A percentile compares a stretch with the other conserved stretches of the same genome.
phyloP scores from a whole-genome alignment of 2,329 filamentous ascomycete genomes.

The Cytospora chrysosperma region DNA sequence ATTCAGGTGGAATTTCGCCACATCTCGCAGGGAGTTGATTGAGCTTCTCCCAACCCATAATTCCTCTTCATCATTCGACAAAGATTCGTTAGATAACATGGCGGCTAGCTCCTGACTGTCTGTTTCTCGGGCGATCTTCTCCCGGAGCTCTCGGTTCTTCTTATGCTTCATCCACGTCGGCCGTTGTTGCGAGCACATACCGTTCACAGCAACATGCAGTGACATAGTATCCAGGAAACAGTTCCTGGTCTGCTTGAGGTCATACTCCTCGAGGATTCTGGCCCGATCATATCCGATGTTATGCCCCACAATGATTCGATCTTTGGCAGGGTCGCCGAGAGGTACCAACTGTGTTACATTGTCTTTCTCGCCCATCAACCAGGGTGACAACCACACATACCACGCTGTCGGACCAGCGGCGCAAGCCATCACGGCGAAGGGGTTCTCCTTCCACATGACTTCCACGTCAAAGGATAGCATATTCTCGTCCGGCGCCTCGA shows the following conservation, averaged over 20 bases:
- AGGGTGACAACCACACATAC: slow-evolving; percentile 98
- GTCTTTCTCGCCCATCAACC: slow-evolving; percentile 81
- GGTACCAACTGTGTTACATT: slow-evolving; percentile 81
- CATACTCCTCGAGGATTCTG: slow-evolving; percentile 85
- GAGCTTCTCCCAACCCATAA: slow-evolving; percentile 94
- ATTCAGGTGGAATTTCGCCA: slow-evolving; percentile 93
- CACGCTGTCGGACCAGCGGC: slow-evolving; percentile 85
- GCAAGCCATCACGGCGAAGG: slow-evolving; percentile 95
- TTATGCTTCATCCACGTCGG: slow-evolving; percentile 97
- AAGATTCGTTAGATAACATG: slow-evolving; percentile 64
- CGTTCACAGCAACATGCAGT: slow-evolving; percentile 93
- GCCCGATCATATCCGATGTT: slow-evolving; percentile 95
- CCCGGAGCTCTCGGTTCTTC: slow-evolving; percentile 81
- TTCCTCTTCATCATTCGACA: slow-evolving; percentile 85
- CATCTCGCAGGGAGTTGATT: slow-evolving; percentile 90
- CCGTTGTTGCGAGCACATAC: slow-evolving; percentile 95
- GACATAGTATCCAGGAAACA: slow-evolving; percentile 98
- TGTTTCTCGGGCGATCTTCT: slow-evolving; percentile 72
- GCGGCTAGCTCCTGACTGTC: slow-evolving; percentile 69
- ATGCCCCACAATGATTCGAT: slow-evolving; percentile 84
- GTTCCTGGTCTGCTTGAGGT: slow-evolving; percentile 76
- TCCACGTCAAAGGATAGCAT: slow-evolving; percentile 95
- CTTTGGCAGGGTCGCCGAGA: slow-evolving; percentile 70
- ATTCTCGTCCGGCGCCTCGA: slow-evolving; percentile 74
- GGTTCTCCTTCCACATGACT: slow-evolving; percentile 91